Evolutionary conservation across 2,329 filamentous ascomycete species (phyloP), one percentile per base, ranked within the genome.

Genomic region (Stagonosporopsis vannaccii): DNA sequence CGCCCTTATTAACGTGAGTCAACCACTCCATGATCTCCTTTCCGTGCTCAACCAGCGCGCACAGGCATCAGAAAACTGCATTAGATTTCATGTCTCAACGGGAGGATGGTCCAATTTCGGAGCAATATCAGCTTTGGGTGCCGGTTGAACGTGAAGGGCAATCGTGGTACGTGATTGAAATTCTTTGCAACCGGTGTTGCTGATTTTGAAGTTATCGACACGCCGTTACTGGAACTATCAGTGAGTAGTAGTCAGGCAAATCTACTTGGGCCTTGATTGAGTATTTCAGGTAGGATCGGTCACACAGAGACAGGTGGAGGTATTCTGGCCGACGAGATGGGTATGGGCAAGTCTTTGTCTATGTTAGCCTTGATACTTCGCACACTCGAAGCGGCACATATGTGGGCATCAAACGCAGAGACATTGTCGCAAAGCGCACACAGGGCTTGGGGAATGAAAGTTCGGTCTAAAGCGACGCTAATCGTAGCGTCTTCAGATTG

Each of bases 301-400:
- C 63, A 61, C 1, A 40, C 36, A 9, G 72, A 77, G 42, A 72
- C 59, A 2, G 71, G 72, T 13, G 79, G 74, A 33, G 82, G 82
- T 0, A 81, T 87, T n/a, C 62, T 87, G 2, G 84, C 84, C 0
- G 84, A 87, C 62, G 84, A 86, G 55, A 87, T 86, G 84, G 85
- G 85, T 0, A 79, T 86, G 75, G 85, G 85, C 0, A 87, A 87
- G 61, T 81, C 84, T 0, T 73, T 85, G 6, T 81, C 82, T 2
- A 79, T 82, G 0, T 75, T 86, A 9, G 79, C 82, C 0, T 67
- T 85, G 0, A 76, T 85, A 19, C 65, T 80, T 3, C 74, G 74
- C 15, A 82, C 80, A 0, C 61, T 80, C 0, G 67, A 74, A 0
- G 46, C 68, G 2, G 80, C 76, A 1, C 65, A 63, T 11, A 20